Base-by-base conservation (phyloP, 176 grass and related monocot species). In the Thalia dealbata region DNA sequence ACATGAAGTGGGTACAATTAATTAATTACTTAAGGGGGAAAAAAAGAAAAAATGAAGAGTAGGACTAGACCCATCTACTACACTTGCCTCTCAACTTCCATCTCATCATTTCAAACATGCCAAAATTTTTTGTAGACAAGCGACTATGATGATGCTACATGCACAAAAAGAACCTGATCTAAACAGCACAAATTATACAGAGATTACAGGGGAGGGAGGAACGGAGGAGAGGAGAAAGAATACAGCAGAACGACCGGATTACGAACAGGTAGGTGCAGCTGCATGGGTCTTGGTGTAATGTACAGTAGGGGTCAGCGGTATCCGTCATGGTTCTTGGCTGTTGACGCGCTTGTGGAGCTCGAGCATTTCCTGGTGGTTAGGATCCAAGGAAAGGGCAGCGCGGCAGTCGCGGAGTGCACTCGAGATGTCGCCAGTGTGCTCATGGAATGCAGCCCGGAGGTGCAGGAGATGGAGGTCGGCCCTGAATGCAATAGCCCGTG, bases 341-440 rank as follows among this genome's bases (percentile, higher is more conserved):
- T 92, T 82, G 63, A 96, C 89, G 2, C 92, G 83, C 79, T 86
- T 89, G 67, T 87, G 92, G 83, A 96, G 88, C 73, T 96, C 92
- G 2, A 96, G 72, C 86, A 96, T 96, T 62, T 96, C 92, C 77
- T 92, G 92, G 75, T 91, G 89, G 30, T 89, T 96, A 2, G 92
- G 89, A 44, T 96, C 92, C 68, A 92, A 74, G 70, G 72, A 96
- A 27, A 96, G 92, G 28, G 92, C 92, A 3, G 92, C 89, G 32
- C 82, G 85, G 81, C 88, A 92, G 52, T 96, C 92, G 68, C 72
- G 71, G 43, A 96, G 88, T 15, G 92, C 84, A 26, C 82, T 85
- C 14, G 84, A 64, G 41, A 87, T 80, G 73, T 96, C 84, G 7
- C 88, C 92, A 4, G 78, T 75, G 64, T 96, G 92, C 75, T 96